phyloP scores from a whole-genome alignment of 2,329 filamentous ascomycete species.

The Fusarium sp. region DNA sequence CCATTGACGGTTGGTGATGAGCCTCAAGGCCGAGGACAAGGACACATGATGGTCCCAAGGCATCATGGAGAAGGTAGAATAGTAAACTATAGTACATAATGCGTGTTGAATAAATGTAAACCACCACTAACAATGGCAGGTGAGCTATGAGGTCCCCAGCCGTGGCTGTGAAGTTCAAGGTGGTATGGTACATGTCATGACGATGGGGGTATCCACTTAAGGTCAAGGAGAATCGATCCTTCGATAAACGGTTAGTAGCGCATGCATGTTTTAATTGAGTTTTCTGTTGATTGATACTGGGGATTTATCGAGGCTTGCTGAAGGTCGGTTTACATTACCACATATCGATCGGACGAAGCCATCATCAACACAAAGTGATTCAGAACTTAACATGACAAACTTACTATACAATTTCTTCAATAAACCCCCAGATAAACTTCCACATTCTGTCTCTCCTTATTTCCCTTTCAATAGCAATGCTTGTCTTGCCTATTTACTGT shows the following conservation, averaged over 20 bases:
- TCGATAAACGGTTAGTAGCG: conserved; percentile 23
- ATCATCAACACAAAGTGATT: not conserved
- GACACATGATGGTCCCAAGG: conserved; percentile 37
- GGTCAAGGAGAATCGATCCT: conserved; percentile 20
- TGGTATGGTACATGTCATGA: conserved; percentile 18
- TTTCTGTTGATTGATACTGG: not conserved
- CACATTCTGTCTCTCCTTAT: not conserved
- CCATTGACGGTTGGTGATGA: conserved; percentile 39
- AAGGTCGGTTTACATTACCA: not conserved
- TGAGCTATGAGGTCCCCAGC: conserved; percentile 14
- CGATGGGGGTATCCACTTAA: conserved; percentile 21
- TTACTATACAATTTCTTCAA: not conserved
- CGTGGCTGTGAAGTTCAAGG: conserved; percentile 41
- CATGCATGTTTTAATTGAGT: conserved; percentile 8
- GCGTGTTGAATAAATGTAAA: not conserved
- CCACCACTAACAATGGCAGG: conserved; percentile 4
- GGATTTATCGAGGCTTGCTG: not conserved
- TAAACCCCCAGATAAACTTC: not conserved
- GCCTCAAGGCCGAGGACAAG: conserved; percentile 34
- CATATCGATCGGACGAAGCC: not conserved
- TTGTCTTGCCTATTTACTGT: conserved; percentile 5
- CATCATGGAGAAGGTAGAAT: conserved; percentile 22
- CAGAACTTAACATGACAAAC: not conserved
- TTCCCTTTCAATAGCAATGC: not conserved
- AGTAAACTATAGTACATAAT: not conserved